Evolutionary conservation across 768 basidiomycete genomes (phyloP), one percentile per base, ranked within the genome.

Genomic region (Epithele typhae): DNA sequence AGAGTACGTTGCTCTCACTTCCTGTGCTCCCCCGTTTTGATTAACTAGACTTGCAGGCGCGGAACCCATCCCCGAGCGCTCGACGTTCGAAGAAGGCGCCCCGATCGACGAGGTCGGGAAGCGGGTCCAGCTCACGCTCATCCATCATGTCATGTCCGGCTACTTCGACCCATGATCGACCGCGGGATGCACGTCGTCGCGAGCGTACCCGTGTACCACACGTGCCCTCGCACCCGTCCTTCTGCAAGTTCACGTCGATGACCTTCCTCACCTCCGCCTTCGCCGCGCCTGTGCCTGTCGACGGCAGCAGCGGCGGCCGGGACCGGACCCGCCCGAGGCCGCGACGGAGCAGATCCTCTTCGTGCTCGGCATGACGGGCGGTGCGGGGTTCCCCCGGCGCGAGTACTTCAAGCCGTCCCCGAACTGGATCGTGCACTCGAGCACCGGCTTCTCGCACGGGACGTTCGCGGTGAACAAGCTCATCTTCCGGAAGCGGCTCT

Each of bases 401-500:
- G 18, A 36, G 6, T n/a, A 40, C 30, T 54, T 60, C 46, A 56
- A 53, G 30, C 57, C 44, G 48, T 56, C 57, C 33, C 37, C 49
- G 19, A 41, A 32, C 25, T 63, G 60, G 63, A 42, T 59, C 50
- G 48, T 55, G 17, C 52, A 49, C 23, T 40, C 34, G 7, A 49
- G 53, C 25, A 37, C 43, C 25, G 48, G 50, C 17, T 42, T 59
- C 39, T 61, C 62, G 4, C 57, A 54, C 43, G 62, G 61, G 32
- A 63, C 59, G 0, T 44, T 64, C 45, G 46, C 52, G 43, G 54
- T 64, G 40, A 54, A 59, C 15, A 49, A 48, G 40, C 37, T 50
- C 18, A 43, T 53, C 25, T 65, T 65, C 61, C 55, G 64, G 25
- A 46, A 54, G 36, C 54, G 55, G 35, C 53, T 65, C 14, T 52